Base-by-base conservation (phyloP, 257 asterid species). In the Linderniella brevidens region DNA sequence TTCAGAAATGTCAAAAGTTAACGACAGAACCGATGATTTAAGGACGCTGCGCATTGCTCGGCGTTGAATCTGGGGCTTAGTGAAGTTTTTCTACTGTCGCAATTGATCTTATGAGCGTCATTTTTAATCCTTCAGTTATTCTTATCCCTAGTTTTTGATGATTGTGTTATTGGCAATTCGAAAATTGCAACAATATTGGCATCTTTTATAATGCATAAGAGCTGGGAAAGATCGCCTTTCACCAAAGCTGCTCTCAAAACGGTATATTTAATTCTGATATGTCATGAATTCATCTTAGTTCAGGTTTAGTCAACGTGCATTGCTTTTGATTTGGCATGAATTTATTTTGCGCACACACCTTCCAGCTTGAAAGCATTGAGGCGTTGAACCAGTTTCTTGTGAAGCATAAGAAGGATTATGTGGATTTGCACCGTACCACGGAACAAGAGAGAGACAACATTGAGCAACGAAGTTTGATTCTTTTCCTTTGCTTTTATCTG, bases 321-420 rank as follows among this genome's bases (percentile, higher is more conserved):
- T 37, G 40, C 11, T 37, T 37, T 11, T 37, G 11, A 6, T 37
- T 17, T 17, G 9, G 15, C 10, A 7, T 88, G 68, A 5, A 14
- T 45, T n/a, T 45, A 5, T 45, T 13, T 72, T 4, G 4, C 4
- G 5, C 14, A 6, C 14, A 4, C 4, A 4, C 5, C 4, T 45
- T 45, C 4, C 20, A 45, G 49, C 20, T 17, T 16, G 18, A 45
- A 13, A 45, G 49, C 49, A 45, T 78, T 50, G 69, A 69, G 46
- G 71, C 84, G n/a, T 61, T 88, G 63, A 92, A 88, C 53, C 71
- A 78, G 67, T 88, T 84, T 65, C 77, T 88, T 56, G 56, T 64
- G 92, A 81, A 76, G 76, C 96, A 88, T 69, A 84, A 68, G 71
- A 88, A 76, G 71, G 98, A 88, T 67, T 88, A 80, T 52, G 65